A percentile compares a stretch with the other conserved stretches of the same genome.
Conservation (phyloP, 176 grass and related monocot species). For the Triticum dicoccoides region DNA sequence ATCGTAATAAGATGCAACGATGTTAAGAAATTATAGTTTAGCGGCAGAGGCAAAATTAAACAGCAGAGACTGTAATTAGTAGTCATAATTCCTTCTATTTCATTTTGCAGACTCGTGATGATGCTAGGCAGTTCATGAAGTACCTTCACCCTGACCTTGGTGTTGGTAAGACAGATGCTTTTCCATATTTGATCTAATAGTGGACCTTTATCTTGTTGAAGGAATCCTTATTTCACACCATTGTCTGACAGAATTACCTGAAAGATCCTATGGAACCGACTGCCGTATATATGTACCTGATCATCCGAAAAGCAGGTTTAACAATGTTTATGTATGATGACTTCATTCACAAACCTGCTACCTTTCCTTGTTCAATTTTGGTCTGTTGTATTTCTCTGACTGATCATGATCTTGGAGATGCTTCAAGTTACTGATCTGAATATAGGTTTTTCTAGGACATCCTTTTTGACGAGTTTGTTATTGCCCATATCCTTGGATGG, state of each 20-base stretch:
- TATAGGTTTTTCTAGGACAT: slow-evolving; percentile 94
- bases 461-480: slow-evolving; percentile 98
- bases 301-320: slow-evolving; percentile 93
- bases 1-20: background rate
- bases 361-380: slow-evolving; percentile 33
- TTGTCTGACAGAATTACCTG: slow-evolving; percentile 76
- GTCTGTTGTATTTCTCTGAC: slow-evolving; percentile 8
- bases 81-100: background rate
- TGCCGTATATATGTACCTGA: slow-evolving; percentile 98
- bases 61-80: background rate
- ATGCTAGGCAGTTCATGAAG: slow-evolving; percentile 95
- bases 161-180: slow-evolving; percentile 59
- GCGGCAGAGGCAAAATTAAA: background rate
- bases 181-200: slow-evolving; percentile 16
- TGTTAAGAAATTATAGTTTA: background rate
- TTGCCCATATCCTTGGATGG: slow-evolving; percentile 98
- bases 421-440: slow-evolving; percentile 71
- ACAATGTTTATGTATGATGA: slow-evolving; percentile 99
- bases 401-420: slow-evolving; percentile 32
- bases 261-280: slow-evolving; percentile 96
- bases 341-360: slow-evolving; percentile 56
- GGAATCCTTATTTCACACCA: background rate
- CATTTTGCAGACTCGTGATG: slow-evolving; percentile 75
- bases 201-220: slow-evolving; percentile 22
- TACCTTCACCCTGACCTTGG: slow-evolving; percentile 96